Evolutionary conservation across 768 basidiomycete species (phyloP).

Genomic region (Amanita fuliginea): DNA sequence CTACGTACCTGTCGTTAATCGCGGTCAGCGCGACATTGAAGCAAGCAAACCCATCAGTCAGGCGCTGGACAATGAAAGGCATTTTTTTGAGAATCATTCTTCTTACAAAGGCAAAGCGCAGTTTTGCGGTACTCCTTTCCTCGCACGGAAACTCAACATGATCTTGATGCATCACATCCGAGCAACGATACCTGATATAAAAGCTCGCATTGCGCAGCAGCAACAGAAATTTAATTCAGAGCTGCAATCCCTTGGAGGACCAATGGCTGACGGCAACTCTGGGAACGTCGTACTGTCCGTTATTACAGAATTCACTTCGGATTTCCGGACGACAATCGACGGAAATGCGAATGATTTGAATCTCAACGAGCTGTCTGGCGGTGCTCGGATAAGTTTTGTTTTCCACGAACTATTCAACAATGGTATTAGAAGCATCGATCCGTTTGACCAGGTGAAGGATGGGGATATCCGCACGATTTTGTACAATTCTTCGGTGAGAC

Average conservation of each 20-base stretch:
- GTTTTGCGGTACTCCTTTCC: constrained; percentile 96
- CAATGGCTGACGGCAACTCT: constrained; percentile 70
- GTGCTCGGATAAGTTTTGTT: constrained; percentile 97
- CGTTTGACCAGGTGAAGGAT: constrained; percentile 98
- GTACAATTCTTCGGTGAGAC: constrained; percentile 91
- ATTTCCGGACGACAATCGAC: constrained; percentile 95
- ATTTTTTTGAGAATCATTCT: constrained; percentile 90
- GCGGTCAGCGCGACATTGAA: constrained; percentile 97
- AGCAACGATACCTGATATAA: constrained; percentile 96
- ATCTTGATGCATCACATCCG: constrained; percentile 99
- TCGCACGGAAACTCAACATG: constrained; percentile 91
- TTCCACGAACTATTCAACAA: constrained; percentile 98
- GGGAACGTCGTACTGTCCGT: constrained; percentile 92
- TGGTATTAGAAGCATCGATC: constrained; percentile 92
- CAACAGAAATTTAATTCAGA: constrained; percentile 83
- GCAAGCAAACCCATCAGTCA: constrained; percentile 69
- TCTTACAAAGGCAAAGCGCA: constrained; percentile 91
- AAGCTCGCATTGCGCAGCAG: constrained; percentile 86
- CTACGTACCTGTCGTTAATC: constrained; percentile 97
- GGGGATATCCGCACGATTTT: constrained; percentile 92
- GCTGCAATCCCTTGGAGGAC: constrained; percentile 74
- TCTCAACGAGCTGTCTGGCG: constrained; percentile 94
- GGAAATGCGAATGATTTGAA: constrained; percentile 95
- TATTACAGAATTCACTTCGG: constrained; percentile 95
- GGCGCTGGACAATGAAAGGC: constrained; percentile 83